A percentile compares a stretch with the other conserved stretches of the same genome.
phyloP scores from a whole-genome alignment of 257 asterid genomes.

The Gardenia jasminoides region DNA sequence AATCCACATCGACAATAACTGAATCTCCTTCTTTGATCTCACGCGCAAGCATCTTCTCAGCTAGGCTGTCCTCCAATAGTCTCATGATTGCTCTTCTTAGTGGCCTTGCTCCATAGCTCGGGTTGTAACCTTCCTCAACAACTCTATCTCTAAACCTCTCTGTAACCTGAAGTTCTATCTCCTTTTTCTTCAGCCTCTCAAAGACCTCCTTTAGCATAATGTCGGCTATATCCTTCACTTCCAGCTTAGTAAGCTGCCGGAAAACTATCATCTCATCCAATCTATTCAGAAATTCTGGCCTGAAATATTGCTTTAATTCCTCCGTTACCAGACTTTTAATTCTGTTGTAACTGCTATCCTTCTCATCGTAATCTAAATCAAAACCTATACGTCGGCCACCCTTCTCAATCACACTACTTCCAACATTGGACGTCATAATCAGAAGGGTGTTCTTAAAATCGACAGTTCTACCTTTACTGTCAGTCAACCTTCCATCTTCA shows the following conservation, averaged over 20 bases:
- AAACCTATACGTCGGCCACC: slow-evolving; percentile 48
- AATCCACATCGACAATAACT: slow-evolving; percentile 49
- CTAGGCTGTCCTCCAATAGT: slow-evolving; percentile 58
- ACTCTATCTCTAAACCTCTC: slow-evolving; percentile 45
- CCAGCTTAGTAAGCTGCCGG: slow-evolving; percentile 42
- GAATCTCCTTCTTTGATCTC: slow-evolving; percentile 41
- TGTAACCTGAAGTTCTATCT: slow-evolving; percentile 41
- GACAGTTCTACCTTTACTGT: slow-evolving; percentile 55
- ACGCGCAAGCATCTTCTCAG: slow-evolving; percentile 51
- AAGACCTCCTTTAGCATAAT: slow-evolving; percentile 49
- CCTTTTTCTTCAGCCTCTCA: slow-evolving; percentile 36
- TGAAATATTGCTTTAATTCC: slow-evolving; percentile 44
- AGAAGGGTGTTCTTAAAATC: slow-evolving; percentile 59
- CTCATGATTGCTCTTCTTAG: slow-evolving; percentile 57
- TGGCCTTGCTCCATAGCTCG: slow-evolving; percentile 62
- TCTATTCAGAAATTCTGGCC: slow-evolving; percentile 63
- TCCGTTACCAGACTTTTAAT: slow-evolving; percentile 40
- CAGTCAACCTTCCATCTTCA: slow-evolving; percentile 60
- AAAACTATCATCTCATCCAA: slow-evolving; percentile 60
- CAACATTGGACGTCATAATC: slow-evolving; percentile 65
- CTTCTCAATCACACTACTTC: slow-evolving; percentile 44
- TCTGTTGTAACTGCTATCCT: slow-evolving; percentile 42
- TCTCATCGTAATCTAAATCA: slow-evolving; percentile 45
- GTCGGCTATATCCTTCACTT: slow-evolving; percentile 53
- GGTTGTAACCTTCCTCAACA: slow-evolving; percentile 49